Percentiles rank a stretch among this genome's conserved stretches.
Evolutionary conservation across 805 yeast species (phyloP).

Genomic region (Saccharomyces mikatae): DNA sequence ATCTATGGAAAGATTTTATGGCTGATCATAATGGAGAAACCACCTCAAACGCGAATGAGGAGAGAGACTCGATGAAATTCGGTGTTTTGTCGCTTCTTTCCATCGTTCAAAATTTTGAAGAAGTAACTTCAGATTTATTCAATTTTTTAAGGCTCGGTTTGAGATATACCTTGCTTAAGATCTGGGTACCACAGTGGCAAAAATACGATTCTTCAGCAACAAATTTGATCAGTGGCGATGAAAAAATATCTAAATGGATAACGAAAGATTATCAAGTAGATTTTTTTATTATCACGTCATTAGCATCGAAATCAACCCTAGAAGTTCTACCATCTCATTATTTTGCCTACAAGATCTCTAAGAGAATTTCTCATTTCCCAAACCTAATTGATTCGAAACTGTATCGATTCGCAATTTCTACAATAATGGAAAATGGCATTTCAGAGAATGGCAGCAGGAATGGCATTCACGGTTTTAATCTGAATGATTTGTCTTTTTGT

Average conservation of each 20-base stretch:
- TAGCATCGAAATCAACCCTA: neutral
- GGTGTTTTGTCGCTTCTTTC: neutral
- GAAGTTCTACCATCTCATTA: conserved; percentile 1
- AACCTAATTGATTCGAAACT: conserved; percentile 7
- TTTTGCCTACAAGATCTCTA: conserved; percentile 11
- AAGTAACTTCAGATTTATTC: conserved; percentile 6
- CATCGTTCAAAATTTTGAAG: conserved; percentile 7
- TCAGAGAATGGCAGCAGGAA: neutral
- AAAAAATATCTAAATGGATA: neutral
- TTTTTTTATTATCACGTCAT: conserved; percentile 14
- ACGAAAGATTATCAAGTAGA: conserved; percentile 14
- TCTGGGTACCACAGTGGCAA: conserved; percentile 23
- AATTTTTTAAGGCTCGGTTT: conserved; percentile 9
- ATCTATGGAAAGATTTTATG: conserved; percentile 5
- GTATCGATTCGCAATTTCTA: conserved; percentile 3
- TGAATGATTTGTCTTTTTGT: conserved; percentile 9
- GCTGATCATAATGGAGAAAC: neutral
- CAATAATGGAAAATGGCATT: neutral
- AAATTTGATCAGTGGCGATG: neutral
- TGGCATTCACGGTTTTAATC: neutral
- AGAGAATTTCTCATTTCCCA: conserved; percentile 9
- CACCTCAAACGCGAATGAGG: neutral
- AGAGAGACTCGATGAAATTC: neutral
- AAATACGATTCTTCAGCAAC: neutral
- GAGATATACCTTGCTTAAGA: conserved; percentile 5